Percentiles rank a stretch among this genome's conserved stretches.
phyloP scores from a whole-genome alignment of 768 basidiomycete genomes.

The Boletus sp. region DNA sequence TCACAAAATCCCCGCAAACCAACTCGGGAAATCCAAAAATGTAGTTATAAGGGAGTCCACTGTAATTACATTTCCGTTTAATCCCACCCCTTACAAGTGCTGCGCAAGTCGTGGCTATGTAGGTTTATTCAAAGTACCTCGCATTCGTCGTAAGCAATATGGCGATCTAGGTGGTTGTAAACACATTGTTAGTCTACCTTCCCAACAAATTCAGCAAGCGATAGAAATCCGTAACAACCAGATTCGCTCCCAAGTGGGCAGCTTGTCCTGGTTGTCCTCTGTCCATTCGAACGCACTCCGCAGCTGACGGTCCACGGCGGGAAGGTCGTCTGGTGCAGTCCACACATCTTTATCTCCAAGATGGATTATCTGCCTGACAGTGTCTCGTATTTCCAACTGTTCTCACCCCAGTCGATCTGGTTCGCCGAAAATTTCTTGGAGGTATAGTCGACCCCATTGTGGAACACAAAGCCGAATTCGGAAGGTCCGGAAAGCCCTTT shows the following conservation, averaged over 20 bases:
- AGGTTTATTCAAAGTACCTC: background rate
- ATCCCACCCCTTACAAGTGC: too few species aligned
- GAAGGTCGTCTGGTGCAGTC: slow-evolving; percentile 35
- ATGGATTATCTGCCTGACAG: slow-evolving; percentile 43
- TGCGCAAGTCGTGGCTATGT: background rate
- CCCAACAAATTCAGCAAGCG: slow-evolving; percentile 38
- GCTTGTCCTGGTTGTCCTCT: slow-evolving; percentile 15
- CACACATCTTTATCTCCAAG: slow-evolving; percentile 43
- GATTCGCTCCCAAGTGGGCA: slow-evolving; percentile 23
- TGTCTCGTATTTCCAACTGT: slow-evolving; percentile 43
- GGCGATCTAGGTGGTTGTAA: background rate
- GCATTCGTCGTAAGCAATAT: background rate
- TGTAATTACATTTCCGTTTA: background rate
- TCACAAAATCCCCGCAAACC: too few species aligned
- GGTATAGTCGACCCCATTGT: too few species aligned
- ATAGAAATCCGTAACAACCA: slow-evolving; percentile 88
- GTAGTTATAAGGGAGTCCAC: too few species aligned
- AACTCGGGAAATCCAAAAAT: too few species aligned
- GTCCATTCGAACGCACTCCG: slow-evolving; percentile 50
- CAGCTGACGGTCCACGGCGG: slow-evolving; percentile 35
- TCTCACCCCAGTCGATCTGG: too few species aligned
- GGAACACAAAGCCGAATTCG: too few species aligned
- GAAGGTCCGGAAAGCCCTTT: too few species aligned
- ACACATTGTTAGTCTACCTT: background rate
- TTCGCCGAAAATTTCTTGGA: too few species aligned